Conservation (phyloP, 2,329 filamentous ascomycete genomes). For the Scopulariopsis brevicaulis region DNA sequence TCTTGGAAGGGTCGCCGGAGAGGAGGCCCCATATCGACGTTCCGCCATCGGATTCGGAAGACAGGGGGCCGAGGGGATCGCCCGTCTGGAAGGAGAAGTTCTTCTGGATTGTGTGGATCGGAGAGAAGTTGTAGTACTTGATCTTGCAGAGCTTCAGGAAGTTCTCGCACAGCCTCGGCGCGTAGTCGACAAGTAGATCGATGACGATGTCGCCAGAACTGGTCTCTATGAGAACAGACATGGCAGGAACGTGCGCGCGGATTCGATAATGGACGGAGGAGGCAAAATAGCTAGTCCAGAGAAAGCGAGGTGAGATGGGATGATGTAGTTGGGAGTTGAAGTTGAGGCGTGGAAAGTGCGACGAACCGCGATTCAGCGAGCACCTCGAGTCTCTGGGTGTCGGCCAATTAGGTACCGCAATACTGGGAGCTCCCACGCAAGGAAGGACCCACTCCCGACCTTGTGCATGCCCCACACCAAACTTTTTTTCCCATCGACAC, state of each 20-base stretch:
- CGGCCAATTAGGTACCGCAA: background rate
- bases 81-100: constrained; percentile 95
- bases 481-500: background rate
- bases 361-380: background rate
- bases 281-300: background rate
- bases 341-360: background rate
- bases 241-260: constrained; percentile 21
- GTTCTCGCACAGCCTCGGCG: constrained; percentile 89
- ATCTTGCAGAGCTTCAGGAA: constrained; percentile 98
- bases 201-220: constrained; percentile 90
- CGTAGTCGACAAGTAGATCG: constrained; percentile 79
- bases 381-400: background rate
- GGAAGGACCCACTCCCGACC: constrained; percentile 1
- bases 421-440: background rate
- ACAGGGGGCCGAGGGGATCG: constrained; percentile 81
- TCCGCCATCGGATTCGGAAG: constrained; percentile 79
- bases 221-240: constrained; percentile 93
- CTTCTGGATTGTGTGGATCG: constrained; percentile 84
- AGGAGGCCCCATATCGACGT: constrained; percentile 85
- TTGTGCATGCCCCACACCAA: constrained; percentile 4
- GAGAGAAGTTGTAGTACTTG: constrained; percentile 98
- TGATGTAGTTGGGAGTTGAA: background rate
- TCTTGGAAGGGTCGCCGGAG: constrained; percentile 52
- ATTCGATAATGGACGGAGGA: background rate
- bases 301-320: background rate